These are phyloP conservation scores for Coemansia sp. DNA, from an alignment of 192 early-diverging fungal species.

Conservation along the genomic window DNA sequence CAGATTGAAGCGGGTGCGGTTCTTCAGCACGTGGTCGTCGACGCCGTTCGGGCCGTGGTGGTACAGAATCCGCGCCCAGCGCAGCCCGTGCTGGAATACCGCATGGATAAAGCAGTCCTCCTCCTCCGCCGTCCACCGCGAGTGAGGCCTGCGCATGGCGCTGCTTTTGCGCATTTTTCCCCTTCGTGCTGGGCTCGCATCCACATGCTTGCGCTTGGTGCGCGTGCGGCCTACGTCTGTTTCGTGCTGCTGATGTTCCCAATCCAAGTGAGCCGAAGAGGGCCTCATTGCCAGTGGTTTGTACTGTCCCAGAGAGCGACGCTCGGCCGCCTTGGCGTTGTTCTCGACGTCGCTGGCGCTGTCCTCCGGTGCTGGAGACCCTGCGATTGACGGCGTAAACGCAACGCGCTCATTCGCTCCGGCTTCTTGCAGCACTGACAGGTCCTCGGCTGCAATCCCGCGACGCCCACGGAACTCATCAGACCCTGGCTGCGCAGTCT, in stretches of 20 bases:
- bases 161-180: not conserved
- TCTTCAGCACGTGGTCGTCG: slow-evolving; percentile 21
- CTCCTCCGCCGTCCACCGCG: slow-evolving; percentile 34
- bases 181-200: not conserved
- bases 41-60: slow-evolving; percentile 30
- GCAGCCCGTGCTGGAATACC: slow-evolving; percentile 21
- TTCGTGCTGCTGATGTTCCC: not conserved
- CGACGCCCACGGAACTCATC: slow-evolving; percentile 35
- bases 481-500: not conserved
- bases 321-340: not conserved
- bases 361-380: slow-evolving; percentile 6
- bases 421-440: not conserved
- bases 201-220: not conserved
- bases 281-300: slow-evolving; percentile 14
- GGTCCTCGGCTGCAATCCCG: slow-evolving; percentile 38
- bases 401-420: not conserved
- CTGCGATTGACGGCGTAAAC: slow-evolving; percentile 30
- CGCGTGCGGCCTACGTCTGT: too few species aligned
- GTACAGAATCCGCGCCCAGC: slow-evolving; percentile 30
- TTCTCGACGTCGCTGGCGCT: slow-evolving; percentile 1
- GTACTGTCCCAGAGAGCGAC: slow-evolving; percentile 38
- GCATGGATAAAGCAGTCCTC: slow-evolving; percentile 40
- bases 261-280: not conserved
- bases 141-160: not conserved
- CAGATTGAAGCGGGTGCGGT: slow-evolving; percentile 36